These are phyloP conservation scores for Mycena galericulata DNA, from an alignment of 768 basidiomycete species.

Conservation along the genomic window DNA sequence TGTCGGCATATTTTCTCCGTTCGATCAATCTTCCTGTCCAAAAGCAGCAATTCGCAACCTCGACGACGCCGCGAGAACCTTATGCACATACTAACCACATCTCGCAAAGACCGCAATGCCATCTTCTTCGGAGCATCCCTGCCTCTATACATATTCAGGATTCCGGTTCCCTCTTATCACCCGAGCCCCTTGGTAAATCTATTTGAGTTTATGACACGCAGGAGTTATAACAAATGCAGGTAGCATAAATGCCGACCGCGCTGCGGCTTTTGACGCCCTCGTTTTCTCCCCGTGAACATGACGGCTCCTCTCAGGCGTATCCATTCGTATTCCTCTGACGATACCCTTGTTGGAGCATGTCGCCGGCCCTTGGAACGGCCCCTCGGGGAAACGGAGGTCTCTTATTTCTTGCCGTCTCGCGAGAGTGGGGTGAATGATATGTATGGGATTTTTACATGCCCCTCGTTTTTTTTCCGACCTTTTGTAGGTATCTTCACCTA, in stretches of 20 bases:
- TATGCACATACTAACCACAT: too few species aligned
- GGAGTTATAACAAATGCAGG: not conserved
- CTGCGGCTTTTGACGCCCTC: not conserved
- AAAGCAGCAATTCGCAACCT: too few species aligned
- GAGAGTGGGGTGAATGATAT: constrained; percentile 89
- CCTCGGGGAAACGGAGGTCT: constrained; percentile 81
- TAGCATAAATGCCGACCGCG: too few species aligned
- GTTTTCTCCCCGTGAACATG: constrained; percentile 1
- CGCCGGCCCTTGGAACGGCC: constrained; percentile 55
- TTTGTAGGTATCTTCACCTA: constrained; percentile 81
- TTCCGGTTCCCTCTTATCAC: not conserved
- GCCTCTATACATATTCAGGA: constrained; percentile 27
- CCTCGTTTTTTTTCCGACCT: not conserved
- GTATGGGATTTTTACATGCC: constrained; percentile 60
- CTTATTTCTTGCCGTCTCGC: constrained; percentile 85
- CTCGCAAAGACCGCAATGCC: too few species aligned
- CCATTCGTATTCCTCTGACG: constrained; percentile 28
- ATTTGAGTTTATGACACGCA: not conserved
- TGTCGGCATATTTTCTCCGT: too few species aligned
- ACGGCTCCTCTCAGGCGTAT: constrained; percentile 21
- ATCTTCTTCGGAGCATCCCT: not conserved
- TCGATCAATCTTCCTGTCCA: too few species aligned
- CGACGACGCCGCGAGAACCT: too few species aligned
- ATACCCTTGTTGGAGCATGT: constrained; percentile 21
- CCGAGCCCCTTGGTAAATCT: too few species aligned